phyloP scores from a whole-genome alignment of 805 yeast genomes.

The Cyberlindnera maclurae region DNA sequence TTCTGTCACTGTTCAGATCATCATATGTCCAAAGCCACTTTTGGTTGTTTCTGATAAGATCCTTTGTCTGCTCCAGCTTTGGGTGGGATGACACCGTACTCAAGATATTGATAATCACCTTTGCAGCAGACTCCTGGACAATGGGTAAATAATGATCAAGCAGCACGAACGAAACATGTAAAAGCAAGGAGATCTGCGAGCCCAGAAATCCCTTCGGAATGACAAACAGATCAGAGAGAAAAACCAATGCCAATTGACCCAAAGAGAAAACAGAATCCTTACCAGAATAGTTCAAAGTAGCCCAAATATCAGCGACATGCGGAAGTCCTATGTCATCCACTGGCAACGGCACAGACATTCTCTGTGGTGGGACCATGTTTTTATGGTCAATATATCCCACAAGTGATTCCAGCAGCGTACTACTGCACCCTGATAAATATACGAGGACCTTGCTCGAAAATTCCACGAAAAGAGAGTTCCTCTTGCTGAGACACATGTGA shows the following conservation, averaged over 20 bases:
- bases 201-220: slow-evolving; percentile 56
- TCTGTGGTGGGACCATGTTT: slow-evolving; percentile 75
- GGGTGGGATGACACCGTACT: slow-evolving; percentile 48
- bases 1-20: slow-evolving; percentile 68
- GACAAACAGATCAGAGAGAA: slow-evolving; percentile 73
- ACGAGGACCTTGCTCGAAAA: slow-evolving; percentile 77
- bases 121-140: slow-evolving; percentile 80
- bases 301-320: slow-evolving; percentile 67
- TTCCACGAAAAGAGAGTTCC: slow-evolving; percentile 70
- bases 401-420: slow-evolving; percentile 52
- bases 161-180: slow-evolving; percentile 75
- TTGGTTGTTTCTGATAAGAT: slow-evolving; percentile 45
- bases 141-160: slow-evolving; percentile 81
- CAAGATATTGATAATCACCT: slow-evolving; percentile 64
- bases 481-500: slow-evolving; percentile 57
- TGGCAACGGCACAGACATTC: slow-evolving; percentile 26
- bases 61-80: slow-evolving; percentile 49
- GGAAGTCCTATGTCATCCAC: slow-evolving; percentile 43
- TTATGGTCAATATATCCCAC: slow-evolving; percentile 72
- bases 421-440: slow-evolving; percentile 56
- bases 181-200: slow-evolving; percentile 57
- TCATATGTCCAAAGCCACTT: slow-evolving; percentile 73
- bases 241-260: slow-evolving; percentile 81
- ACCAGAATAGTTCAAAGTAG: slow-evolving; percentile 43
- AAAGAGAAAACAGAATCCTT: slow-evolving; percentile 75